Evolutionary conservation across 2,329 filamentous ascomycete genomes (phyloP), one percentile per base, ranked within the genome.

Genomic region (Alternaria brassicae): DNA sequence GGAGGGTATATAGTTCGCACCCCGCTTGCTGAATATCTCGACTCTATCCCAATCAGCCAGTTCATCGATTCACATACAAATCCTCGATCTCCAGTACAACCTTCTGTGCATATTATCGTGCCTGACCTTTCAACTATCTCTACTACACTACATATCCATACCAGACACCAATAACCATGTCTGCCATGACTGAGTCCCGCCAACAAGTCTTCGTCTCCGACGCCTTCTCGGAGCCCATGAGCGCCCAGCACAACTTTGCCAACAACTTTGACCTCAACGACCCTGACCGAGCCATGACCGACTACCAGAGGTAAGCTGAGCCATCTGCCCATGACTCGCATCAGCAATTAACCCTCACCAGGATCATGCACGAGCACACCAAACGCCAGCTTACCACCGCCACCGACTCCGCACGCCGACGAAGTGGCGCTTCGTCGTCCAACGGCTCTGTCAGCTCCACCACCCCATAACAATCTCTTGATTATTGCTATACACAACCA

Each of bases 361-460:
- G 81, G 49, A 75, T 82, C 51, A 83, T 83, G 81, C 81, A 82
- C 60, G 77, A 82, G 62, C 81, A 83, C 73, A 83, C 81, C 63
- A 81, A 81, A 71, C 77, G 77, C 50, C 81, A 83, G 66, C 79
- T 82, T 44, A 78, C 76, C 50, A 79, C 75, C 44, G 81, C 81
- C 1, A 80, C 80, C 45, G 75, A 76, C 59, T 83, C 81, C 8
- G 80, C 79, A 3, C 77, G 79, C 30, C 73, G 81, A 70, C 76
- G 81, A 58, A 69, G 63, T 25, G 67, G 59, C 39, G 30, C 53
- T 39, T 65, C 61, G 27, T 54, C 45, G 19, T 60, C 60, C 25
- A 30, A 62, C 45, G 56, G 58, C 4, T 71, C 69, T 13, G 63
- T 72, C 27, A 62, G 57, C 40, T 70, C 73, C 1, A 56, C 59